These are phyloP conservation scores for Dactylonectria estremocensis DNA, from an alignment of 2,329 filamentous ascomycete species.

Conservation along the genomic window DNA sequence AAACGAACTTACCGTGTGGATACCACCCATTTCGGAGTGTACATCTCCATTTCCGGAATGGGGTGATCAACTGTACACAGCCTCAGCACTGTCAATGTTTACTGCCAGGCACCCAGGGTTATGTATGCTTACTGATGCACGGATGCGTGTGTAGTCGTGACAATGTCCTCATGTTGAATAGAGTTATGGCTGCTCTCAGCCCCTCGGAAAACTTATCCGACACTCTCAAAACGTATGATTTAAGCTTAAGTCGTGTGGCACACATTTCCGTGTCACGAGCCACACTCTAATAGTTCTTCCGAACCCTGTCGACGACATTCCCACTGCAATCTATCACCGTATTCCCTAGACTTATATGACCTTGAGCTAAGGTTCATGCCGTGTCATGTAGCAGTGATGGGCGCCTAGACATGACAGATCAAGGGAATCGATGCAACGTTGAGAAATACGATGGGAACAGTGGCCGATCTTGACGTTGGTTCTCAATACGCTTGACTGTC, in stretches of 20 bases:
- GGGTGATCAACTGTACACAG: background rate
- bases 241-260: background rate
- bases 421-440: background rate
- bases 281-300: background rate
- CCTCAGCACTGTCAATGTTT: background rate
- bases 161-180: background rate
- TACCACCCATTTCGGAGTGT: slow-evolving; percentile 4
- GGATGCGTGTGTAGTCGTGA: background rate
- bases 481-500: no score
- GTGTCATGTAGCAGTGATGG: background rate
- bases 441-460: background rate
- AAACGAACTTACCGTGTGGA: slow-evolving; percentile 1
- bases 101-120: background rate
- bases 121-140: background rate
- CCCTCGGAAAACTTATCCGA: background rate
- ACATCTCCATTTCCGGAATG: slow-evolving; percentile 5
- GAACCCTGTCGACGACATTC: background rate
- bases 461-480: no score
- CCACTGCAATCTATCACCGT: background rate
- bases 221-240: slow-evolving; percentile 1
- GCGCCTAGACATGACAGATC: background rate
- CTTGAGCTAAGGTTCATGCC: background rate
- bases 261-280: background rate
- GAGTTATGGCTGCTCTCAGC: background rate
- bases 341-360: background rate